These are phyloP conservation scores for Amylocystis lapponica DNA, from an alignment of 768 basidiomycete genomes.

Conservation along the genomic window DNA sequence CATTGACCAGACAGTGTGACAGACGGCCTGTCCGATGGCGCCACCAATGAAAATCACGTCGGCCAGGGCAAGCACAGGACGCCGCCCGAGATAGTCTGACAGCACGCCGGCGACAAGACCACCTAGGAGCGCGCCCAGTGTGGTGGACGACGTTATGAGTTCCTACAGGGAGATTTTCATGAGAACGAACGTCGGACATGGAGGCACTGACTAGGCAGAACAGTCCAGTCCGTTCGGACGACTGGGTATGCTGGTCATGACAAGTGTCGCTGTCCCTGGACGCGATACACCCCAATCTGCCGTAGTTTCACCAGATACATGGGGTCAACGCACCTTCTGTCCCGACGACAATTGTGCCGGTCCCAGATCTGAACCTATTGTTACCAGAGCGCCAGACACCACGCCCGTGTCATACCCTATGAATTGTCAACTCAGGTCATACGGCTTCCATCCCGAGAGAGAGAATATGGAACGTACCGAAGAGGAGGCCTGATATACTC, in stretches of 20 bases:
- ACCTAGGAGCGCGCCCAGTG: slow-evolving; percentile 72
- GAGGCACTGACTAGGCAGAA: no score
- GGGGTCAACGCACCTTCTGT: slow-evolving; percentile 49
- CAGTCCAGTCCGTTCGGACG: neutral
- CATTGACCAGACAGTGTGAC: slow-evolving; percentile 67
- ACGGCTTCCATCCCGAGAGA: neutral
- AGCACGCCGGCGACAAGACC: slow-evolving; percentile 62
- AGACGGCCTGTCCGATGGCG: slow-evolving; percentile 65
- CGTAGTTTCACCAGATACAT: no score
- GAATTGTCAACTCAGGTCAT: neutral
- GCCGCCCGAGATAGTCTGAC: slow-evolving; percentile 67
- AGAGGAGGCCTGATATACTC: slow-evolving; percentile 72
- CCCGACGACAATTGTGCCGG: slow-evolving; percentile 47
- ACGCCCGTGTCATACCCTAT: slow-evolving; percentile 79
- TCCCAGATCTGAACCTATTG: slow-evolving; percentile 63
- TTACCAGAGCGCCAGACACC: slow-evolving; percentile 76
- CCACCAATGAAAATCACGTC: slow-evolving; percentile 73
- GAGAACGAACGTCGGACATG: neutral
- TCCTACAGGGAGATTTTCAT: slow-evolving; percentile 39
- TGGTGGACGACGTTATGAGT: slow-evolving; percentile 76
- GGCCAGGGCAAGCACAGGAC: slow-evolving; percentile 57
- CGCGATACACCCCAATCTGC: neutral
- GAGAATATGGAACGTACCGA: slow-evolving; percentile 42
- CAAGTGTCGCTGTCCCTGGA: neutral
- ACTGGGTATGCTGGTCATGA: neutral